Evolutionary conservation across 352 stramenopile genomes (phyloP), one percentile per base, ranked within the genome.

Genomic region (Elongisporangium undulatum): DNA sequence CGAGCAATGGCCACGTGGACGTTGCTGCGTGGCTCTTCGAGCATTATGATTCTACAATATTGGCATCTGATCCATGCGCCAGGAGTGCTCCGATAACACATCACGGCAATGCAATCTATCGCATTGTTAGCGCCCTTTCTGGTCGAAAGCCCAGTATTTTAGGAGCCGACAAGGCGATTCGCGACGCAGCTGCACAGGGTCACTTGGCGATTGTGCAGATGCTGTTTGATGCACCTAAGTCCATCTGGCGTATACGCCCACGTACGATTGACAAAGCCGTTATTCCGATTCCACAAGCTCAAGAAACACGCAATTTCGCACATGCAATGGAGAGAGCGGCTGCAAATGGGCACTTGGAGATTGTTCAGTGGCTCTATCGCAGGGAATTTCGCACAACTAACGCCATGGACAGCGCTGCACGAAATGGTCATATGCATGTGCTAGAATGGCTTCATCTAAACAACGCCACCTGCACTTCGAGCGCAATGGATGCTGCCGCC

Each of bases 401-500:
- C 16, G 65, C 63, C 1, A 64, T 73, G 65, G 54, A 63, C n/a
- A 49, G 23, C 15, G 57, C 50, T 17, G 50, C 50, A 38, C 20
- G 20, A 17, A 54, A 38, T 19, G 34, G 34, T 3, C 34, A 45
- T 45, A 17, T 45, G 1, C 34, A 45, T 45, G 34, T 45, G 13
- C 3, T 75, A 1, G 22, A 65, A 29, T 67, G 59, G 64, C 59
- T 75, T 60, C 64, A 75, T 50, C 26, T 29, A 34, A 29, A 62
- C 3, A 39, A 65, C 7, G 57, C 69, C 49, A 55, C 53, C 21
- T 72, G 68, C 26, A 70, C 29, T 16, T 26, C 8, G 22, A 61
- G 56, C 10, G 64, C 68, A 1, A 72, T 75, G 64, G 45, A 55
- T 45, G 66, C 52, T 29, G 58, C 64, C 26, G 68, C 68, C 29